These are phyloP conservation scores for Debaryomyces sp. DNA, from an alignment of 1,139 yeast species.

Conservation along the genomic window DNA sequence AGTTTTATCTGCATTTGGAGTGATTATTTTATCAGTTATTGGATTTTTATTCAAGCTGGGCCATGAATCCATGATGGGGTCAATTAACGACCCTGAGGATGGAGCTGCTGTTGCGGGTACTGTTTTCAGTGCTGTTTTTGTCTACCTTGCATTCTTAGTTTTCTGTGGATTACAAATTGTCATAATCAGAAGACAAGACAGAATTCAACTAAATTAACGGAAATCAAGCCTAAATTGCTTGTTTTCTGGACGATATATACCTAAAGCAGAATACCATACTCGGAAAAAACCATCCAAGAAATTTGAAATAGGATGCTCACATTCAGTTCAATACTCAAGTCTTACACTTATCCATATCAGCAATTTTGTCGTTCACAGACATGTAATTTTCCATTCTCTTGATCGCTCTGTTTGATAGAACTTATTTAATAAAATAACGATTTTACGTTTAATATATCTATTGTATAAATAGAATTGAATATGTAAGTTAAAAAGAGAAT, in stretches of 20 bases:
- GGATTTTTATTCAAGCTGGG: slow-evolving; percentile 79
- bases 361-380: neutral
- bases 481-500: neutral
- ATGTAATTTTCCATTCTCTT: neutral
- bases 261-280: neutral
- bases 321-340: neutral
- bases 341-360: neutral
- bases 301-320: neutral
- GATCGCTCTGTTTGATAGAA: slow-evolving; percentile 1
- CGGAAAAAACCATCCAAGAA: neutral
- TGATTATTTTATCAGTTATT: slow-evolving; percentile 80
- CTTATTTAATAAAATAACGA: slow-evolving; percentile 3
- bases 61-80: slow-evolving; percentile 93
- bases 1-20: slow-evolving; percentile 85
- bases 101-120: slow-evolving; percentile 94
- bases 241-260: neutral
- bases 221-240: neutral
- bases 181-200: slow-evolving; percentile 60
- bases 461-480: neutral
- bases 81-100: slow-evolving; percentile 85
- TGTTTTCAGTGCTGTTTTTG: slow-evolving; percentile 84
- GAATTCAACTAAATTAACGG: slow-evolving; percentile 44
- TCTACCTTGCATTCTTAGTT: slow-evolving; percentile 74
- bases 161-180: slow-evolving; percentile 88
- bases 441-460: slow-evolving; percentile 1